A percentile compares a stretch with the other conserved stretches of the same genome.
These are phyloP conservation scores for Adansonia rubrostipa DNA, from an alignment of 441 rosid species.

Conservation along the genomic window DNA sequence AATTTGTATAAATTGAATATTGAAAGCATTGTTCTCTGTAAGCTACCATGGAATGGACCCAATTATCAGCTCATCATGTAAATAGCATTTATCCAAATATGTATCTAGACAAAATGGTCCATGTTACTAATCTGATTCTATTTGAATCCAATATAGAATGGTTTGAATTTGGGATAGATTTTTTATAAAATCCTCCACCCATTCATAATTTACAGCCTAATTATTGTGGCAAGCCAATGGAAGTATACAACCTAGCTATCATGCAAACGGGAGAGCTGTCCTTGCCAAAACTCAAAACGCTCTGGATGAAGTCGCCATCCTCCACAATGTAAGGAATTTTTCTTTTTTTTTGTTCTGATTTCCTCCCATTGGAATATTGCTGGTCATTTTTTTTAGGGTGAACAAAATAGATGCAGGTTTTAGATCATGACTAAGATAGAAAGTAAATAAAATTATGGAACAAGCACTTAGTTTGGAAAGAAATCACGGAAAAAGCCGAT, in stretches of 20 bases:
- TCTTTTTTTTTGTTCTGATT: neutral
- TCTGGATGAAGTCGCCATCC: slow-evolving; percentile 88
- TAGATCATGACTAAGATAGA: neutral
- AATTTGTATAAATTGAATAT: neutral
- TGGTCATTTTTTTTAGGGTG: neutral
- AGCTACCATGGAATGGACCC: neutral
- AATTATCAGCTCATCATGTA: slow-evolving; percentile 14
- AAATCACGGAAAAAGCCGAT: neutral
- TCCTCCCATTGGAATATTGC: slow-evolving; percentile 6
- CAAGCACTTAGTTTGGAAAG: neutral
- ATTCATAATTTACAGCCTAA: neutral
- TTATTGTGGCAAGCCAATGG: slow-evolving; percentile 16
- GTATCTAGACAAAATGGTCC: neutral
- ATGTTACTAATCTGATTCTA: neutral
- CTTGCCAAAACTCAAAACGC: slow-evolving; percentile 93
- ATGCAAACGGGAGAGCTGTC: slow-evolving; percentile 83
- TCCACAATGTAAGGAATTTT: slow-evolving; percentile 57
- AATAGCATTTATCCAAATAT: neutral
- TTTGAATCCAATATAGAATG: neutral
- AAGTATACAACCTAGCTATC: slow-evolving; percentile 61
- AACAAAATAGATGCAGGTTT: neutral
- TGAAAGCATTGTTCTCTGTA: neutral
- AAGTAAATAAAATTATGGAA: too few relatives aligned
- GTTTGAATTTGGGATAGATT: neutral
- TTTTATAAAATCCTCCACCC: slow-evolving; percentile 10